Conservation (phyloP, 371 early-diverging fungal genomes). For the Rhizopus sp. region DNA sequence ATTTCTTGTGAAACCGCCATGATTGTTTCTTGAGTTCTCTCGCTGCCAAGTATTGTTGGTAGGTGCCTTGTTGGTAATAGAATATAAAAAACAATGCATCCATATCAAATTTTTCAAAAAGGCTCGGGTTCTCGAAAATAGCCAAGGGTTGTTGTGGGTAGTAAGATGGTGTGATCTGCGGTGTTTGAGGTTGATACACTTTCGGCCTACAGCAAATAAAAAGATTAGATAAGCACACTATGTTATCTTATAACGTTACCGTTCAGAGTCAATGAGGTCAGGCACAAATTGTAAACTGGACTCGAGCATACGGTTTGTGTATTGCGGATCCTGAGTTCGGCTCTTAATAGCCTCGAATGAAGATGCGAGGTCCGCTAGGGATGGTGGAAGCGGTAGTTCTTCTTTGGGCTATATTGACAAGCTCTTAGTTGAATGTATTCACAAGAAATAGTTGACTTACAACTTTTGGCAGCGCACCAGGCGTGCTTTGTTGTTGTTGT, state of each 20-base stretch:
- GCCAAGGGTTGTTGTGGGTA: slow-evolving; percentile 88
- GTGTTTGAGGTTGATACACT: slow-evolving; percentile 72
- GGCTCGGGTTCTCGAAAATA: slow-evolving; percentile 78
- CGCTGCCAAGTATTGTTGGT: slow-evolving; percentile 97
- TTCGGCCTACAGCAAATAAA: slow-evolving; percentile 50
- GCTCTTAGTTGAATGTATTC: slow-evolving; percentile 18
- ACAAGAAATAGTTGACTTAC: slow-evolving; percentile 49
- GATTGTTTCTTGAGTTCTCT: slow-evolving; percentile 95
- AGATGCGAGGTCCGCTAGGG: slow-evolving; percentile 78
- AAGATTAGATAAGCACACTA: not conserved
- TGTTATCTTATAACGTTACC: slow-evolving; percentile 10
- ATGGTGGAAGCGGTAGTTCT: slow-evolving; percentile 53
- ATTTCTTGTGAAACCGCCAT: slow-evolving; percentile 99
- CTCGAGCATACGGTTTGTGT: slow-evolving; percentile 73
- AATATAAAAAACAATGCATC: slow-evolving; percentile 99
- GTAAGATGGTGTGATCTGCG: slow-evolving; percentile 82
- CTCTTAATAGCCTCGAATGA: slow-evolving; percentile 80
- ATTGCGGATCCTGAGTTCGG: slow-evolving; percentile 45
- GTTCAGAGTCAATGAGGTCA: slow-evolving; percentile 76
- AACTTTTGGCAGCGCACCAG: slow-evolving; percentile 13
- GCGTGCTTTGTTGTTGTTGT: slow-evolving; percentile 19
- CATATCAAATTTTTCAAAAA: slow-evolving; percentile 92
- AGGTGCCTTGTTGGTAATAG: slow-evolving; percentile 96
- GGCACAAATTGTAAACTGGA: slow-evolving; percentile 77
- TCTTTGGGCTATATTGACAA: not conserved